Evolutionary conservation across 768 basidiomycete species (phyloP).

Genomic region (Rhizopogon vinicolor): DNA sequence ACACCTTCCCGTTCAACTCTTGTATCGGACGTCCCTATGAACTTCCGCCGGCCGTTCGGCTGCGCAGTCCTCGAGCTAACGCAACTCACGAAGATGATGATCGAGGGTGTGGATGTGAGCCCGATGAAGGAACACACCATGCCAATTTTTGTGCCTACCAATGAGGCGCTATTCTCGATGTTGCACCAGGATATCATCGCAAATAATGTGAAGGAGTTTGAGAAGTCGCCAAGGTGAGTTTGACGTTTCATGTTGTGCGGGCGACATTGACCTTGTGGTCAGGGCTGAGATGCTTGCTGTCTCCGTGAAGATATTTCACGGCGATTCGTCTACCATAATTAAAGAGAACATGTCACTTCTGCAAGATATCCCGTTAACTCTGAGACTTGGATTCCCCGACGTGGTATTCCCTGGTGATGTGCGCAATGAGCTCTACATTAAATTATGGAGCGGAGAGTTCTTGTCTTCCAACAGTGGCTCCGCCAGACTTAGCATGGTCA

Average conservation of each 20-base stretch:
- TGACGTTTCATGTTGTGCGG: conserved; percentile 1
- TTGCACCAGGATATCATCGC: conserved; percentile 94
- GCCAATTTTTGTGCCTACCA: conserved; percentile 81
- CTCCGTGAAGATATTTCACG: conserved; percentile 82
- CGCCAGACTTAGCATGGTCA: conserved; percentile 52
- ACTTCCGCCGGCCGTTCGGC: conserved; percentile 88
- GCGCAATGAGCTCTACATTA: conserved; percentile 95
- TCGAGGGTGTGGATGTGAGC: conserved; percentile 60
- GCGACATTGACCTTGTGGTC: conserved; percentile 1
- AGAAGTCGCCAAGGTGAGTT: conserved; percentile 73
- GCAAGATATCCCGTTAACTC: conserved; percentile 74
- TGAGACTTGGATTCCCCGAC: conserved; percentile 91
- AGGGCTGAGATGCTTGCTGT: conserved; percentile 89
- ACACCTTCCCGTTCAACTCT: conserved; percentile 22
- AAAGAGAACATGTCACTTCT: conserved; percentile 82
- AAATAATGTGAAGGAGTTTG: conserved; percentile 71
- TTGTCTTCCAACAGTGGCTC: conserved; percentile 45
- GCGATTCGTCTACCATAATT: conserved; percentile 69
- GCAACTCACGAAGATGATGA: conserved; percentile 63
- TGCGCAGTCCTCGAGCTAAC: conserved; percentile 89
- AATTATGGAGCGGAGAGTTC: conserved; percentile 94
- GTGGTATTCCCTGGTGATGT: conserved; percentile 90
- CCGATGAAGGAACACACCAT: conserved; percentile 74
- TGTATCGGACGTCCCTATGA: conserved; percentile 32
- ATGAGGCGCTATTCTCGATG: conserved; percentile 86